Evolutionary conservation across 192 early-diverging fungal genomes (phyloP), one percentile per base, ranked within the genome.

Genomic region (Piromyces finnis): DNA sequence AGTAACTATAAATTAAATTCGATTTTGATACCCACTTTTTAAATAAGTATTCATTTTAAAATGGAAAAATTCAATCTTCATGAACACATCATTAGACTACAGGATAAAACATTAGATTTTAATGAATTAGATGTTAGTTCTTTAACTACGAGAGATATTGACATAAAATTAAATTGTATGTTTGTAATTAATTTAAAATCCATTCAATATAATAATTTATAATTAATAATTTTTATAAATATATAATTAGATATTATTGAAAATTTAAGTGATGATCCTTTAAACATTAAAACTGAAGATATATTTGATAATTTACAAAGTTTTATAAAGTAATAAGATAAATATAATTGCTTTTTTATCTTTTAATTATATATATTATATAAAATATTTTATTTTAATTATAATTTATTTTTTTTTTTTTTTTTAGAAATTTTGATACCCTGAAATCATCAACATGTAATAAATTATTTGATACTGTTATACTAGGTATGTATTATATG

Each of bases 261-360:
- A n/a, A 79, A 35, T 32, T 78, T 88, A 13, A 81, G 85, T 41
- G 85, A 84, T 30, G 83, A 81, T 30, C 82, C 86, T 7, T 41
- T 36, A 28, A 82, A 83, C 29, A 85, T 88, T 29, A 17, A 82
- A 30, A 35, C 79, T 29, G 80, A 78, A 14, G 13, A 28, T 22
- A 80, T 87, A 11, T 94, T 91, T 85, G 93, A 92, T 81, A 83
- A 86, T 59, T 83, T 92, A 28, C 82, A 88, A n/a, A 93, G 92
- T 81, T 92, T 92, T 79, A 84, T 94, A 80, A 92, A 91, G 92
- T 94, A 90, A 84, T 78, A 89, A 86, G n/a, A 81, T 77, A 79
- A 30, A 83, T 92, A 77, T 88, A 90, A 82, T 83, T n/a, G 82
- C 82, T 32, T 3, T 32, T 32, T 32, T 32, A 6, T 32, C 3